These are phyloP conservation scores for Pelargonium myrrhifolium DNA, from an alignment of 441 rosid genomes.

Conservation along the genomic window DNA sequence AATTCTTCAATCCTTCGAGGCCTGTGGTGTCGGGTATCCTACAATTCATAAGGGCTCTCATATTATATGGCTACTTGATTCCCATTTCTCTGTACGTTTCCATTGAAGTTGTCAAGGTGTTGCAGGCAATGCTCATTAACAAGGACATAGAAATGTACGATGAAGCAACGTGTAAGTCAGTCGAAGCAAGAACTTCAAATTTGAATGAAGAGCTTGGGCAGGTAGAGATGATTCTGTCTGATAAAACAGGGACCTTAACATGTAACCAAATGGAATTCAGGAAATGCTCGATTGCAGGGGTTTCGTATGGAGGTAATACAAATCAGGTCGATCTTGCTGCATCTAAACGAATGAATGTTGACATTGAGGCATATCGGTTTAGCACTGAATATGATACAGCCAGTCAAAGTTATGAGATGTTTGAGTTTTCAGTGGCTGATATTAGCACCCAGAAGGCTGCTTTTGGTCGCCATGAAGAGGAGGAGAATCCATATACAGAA, in stretches of 20 bases:
- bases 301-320: constrained; percentile 70
- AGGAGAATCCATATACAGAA: constrained; percentile 15
- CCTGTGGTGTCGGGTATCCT: constrained; percentile 49
- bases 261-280: constrained; percentile 98
- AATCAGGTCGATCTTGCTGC: constrained; percentile 84
- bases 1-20: constrained; percentile 59
- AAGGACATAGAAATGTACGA: constrained; percentile 75
- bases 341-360: constrained; percentile 48
- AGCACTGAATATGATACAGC: constrained; percentile 33
- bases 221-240: constrained; percentile 90
- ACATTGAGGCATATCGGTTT: constrained; percentile 35
- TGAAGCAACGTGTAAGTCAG: constrained; percentile 85
- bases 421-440: constrained; percentile 19
- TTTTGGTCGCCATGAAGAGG: constrained; percentile 20
- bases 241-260: constrained; percentile 96
- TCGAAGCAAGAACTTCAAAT: constrained; percentile 93
- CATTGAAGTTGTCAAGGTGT: constrained; percentile 86
- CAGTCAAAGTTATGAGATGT: constrained; percentile 23
- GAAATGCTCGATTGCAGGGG: constrained; percentile 89
- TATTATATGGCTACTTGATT: constrained; percentile 85
- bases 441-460: constrained; percentile 16
- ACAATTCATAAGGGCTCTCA: constrained; percentile 75
- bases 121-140: constrained; percentile 86
- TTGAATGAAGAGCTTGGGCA: constrained; percentile 99
- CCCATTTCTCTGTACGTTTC: constrained; percentile 95